Evolutionary conservation across 192 early-diverging fungal species (phyloP), one percentile per base, ranked within the genome.

Genomic region (Podila epicladia): DNA sequence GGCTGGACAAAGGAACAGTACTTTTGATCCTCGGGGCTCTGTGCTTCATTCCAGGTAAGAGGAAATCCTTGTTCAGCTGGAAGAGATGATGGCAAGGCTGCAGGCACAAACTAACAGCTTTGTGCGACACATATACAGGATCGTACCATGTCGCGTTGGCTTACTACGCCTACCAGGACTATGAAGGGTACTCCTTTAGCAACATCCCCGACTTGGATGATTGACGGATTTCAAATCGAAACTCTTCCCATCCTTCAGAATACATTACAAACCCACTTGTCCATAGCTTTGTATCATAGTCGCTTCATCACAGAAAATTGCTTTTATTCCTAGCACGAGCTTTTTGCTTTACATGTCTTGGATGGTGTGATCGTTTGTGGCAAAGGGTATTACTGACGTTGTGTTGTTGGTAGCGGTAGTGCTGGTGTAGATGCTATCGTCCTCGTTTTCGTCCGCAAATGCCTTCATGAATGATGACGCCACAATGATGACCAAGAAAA

Each of bases 11-110:
- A 78, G 89, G 87, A 45, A 87, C 83, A 32, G 83, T 86, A 31
- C 82, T 90, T n/a, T 58, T 88, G 31, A 82, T 90, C 7, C 73
- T 90, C 41, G 89, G 86, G n/a, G 67, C 78, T 45, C 74, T 90
- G 33, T 86, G 88, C 85, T 90, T 90, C 67, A 88, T 90, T 50
- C 89, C 89, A 59, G 87, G 87, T 86, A 83, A 58, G 66, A n/a
- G 48, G 57, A 69, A 22, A 3, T 17, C 41, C 35, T 4, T 7
- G 19, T 24, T 11, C 11, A 28, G 20, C 2, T 6, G 57, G 22
- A 22, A 9, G 28, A 28, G 11, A 58, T 4, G 11, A 24, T 22
- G 57, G 24, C 57, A 45, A 0, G 12, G 37, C 4, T 9, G 0
- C 12, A 2, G 22, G 58, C 33, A 33, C 0, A 58, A 45, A 45